Base-by-base conservation (phyloP, 2,329 filamentous ascomycete genomes). In the Aureobasidium leucospermi region DNA sequence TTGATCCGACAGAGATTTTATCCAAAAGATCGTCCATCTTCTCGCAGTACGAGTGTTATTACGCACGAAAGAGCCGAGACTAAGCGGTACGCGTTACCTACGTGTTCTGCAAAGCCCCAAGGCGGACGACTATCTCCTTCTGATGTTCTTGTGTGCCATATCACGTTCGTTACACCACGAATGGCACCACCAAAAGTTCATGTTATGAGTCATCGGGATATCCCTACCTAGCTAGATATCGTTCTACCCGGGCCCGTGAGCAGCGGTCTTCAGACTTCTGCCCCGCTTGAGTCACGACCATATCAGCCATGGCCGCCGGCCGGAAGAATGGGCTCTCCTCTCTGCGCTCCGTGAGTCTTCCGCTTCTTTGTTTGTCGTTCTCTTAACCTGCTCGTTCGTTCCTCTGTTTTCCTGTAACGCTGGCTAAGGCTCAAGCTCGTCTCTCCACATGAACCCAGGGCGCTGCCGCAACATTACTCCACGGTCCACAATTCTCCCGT, bases 261-360 rank as follows among this genome's bases (percentile, higher is more conserved):
- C 48, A 42, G 16, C 47, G 48, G 23, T 13, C 48, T 52, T 52
- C 34, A 52, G 23, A 4, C 23, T 28, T 49, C 11, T n/a, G 32
- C 48, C 23, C 16, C 23, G 36, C 34, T 43, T 55, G 51, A 42
- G n/a, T 19, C 38, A 42, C 28, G 19, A 41, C 36, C 8, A 32
- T 8, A 28, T 39, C 19, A 55, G 15, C 38, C 51, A 42, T 43
- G n/a, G 38, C 51, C 28, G 29, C 29, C 51, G 39, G 51, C 28
- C 41, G 52, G 52, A 38, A 56, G 13, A 36, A 56, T n/a, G 16
- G 16, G 29, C 16, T 9, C n/a, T 38, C 23, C 52, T 45, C n/a
- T 28, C 38, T 56, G 52, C 52, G 52, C 52, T 46, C 41, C 52
- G 52, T 46, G 52, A 36, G 31, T 43, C 19, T n/a, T n/a, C n/a